These are phyloP conservation scores for Anthracocystis setariae DNA, from an alignment of 1,284 basidiomycete genomes.

Conservation along the genomic window DNA sequence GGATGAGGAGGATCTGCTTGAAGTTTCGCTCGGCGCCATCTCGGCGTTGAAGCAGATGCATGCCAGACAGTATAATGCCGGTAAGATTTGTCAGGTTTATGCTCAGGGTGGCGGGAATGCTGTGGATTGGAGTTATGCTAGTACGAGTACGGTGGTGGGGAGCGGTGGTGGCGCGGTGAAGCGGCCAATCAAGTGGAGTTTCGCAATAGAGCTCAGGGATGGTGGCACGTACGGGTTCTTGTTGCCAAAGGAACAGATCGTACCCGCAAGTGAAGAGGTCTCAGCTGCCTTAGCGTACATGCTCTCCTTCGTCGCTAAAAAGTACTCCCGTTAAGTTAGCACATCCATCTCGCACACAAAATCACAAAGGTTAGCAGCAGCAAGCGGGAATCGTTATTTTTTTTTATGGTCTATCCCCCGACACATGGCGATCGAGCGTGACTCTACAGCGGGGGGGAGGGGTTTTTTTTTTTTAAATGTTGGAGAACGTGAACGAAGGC, in stretches of 20 bases:
- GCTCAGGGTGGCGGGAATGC: constrained; percentile 65
- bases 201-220: constrained; percentile 80
- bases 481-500: constrained; percentile 38
- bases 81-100: constrained; percentile 74
- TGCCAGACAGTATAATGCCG: constrained; percentile 74
- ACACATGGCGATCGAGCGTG: no score
- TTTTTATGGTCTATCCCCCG: no score
- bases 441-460: no score
- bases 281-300: constrained; percentile 28
- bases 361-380: no score
- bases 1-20: constrained; percentile 83
- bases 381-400: no score
- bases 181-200: constrained; percentile 75
- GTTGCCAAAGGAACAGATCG: constrained; percentile 78
- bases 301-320: constrained; percentile 42
- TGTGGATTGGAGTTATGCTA: constrained; percentile 76
- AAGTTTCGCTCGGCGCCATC: constrained; percentile 78
- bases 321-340: constrained; percentile 10
- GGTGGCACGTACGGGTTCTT: constrained; percentile 83
- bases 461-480: no score
- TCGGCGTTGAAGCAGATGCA: constrained; percentile 74
- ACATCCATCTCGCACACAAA: no score
- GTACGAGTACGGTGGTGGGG: constrained; percentile 72
- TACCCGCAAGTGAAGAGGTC: constrained; percentile 73
- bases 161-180: constrained; percentile 71